Evolutionary conservation across 805 yeast species (phyloP), one percentile per base, ranked within the genome.

Genomic region (Metschnikowia lochheadii): DNA sequence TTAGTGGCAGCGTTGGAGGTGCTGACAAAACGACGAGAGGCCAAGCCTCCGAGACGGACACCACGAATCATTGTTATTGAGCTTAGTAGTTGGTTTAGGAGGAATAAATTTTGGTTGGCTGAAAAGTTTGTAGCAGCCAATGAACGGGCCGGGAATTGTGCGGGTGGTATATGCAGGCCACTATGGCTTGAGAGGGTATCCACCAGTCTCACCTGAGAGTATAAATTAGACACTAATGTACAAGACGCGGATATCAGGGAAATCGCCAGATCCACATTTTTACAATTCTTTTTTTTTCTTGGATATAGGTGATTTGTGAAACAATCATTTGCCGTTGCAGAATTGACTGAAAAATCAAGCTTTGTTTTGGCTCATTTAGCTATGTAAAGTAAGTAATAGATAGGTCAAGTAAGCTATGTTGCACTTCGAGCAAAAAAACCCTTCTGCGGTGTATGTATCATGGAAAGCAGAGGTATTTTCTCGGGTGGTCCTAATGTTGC

Each of bases 1-100:
- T 82, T 78, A 55, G 91, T 82, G 66, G 79, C 79, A 52, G 83
- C 70, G 61, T 63, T 67, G 54, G 70, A 77, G 56, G 87, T 77
- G 62, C 86, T 79, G 62, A 82, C 73, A 61, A 80, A 70, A 70
- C 88, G 84, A 69, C 80, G 81, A 52, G 65, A 64, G 50, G 67
- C 56, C 49, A 49, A 55, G 54, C 68, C 63, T 53, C 67, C 63
- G 47, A 63, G 52, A 57, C 73, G 72, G 61, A 69, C 56, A 54
- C 77, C 76, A 70, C 76, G 76, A 65, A 73, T 68, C 78, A 73
- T 73, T 44, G 35, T 48, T 46, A 32, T 42, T 33, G 31, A 44
- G 39, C 46, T 21, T 35, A 20, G 40, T 41, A 36, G 44, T 38
- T 40, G 40, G 44, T 42, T 44, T 45, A 43, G 50, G 49, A 46